Conservation (phyloP, 2,329 filamentous ascomycete genomes). For the Epichloe sp. region DNA sequence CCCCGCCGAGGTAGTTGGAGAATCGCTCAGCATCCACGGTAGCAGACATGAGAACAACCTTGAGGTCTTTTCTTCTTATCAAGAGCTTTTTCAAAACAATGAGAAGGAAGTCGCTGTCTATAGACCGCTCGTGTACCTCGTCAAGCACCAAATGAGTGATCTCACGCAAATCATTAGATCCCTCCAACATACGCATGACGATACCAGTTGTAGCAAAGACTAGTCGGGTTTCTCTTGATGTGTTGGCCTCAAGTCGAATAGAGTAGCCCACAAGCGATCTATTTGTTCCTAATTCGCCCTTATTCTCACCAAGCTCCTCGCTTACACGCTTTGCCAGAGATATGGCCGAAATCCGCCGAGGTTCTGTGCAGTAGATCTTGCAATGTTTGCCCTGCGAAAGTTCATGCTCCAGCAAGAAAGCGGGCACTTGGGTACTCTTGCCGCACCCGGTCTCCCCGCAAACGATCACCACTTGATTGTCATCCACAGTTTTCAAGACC, state of each 20-base stretch:
- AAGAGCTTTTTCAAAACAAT: constrained; percentile 83
- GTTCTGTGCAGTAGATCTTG: constrained; percentile 93
- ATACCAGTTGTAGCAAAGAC: constrained; percentile 87
- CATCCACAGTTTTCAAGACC: constrained; percentile 64
- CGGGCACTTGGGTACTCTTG: constrained; percentile 95
- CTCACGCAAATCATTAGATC: constrained; percentile 71
- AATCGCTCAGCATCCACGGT: constrained; percentile 90
- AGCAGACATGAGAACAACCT: constrained; percentile 93
- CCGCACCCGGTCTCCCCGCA: constrained; percentile 96
- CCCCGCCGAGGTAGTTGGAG: constrained; percentile 73
- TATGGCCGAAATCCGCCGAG: constrained; percentile 88
- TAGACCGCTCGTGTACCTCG: constrained; percentile 91
- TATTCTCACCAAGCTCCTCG: constrained; percentile 81
- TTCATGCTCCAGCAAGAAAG: constrained; percentile 84
- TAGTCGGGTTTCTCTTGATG: constrained; percentile 65
- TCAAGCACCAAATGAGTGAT: constrained; percentile 94
- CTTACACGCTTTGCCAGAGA: constrained; percentile 87
- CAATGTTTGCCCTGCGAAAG: constrained; percentile 67
- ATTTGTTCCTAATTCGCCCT: constrained; percentile 66
- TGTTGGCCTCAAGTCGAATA: constrained; percentile 83
- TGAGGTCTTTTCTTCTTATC: constrained; percentile 63
- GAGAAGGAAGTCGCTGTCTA: constrained; percentile 91
- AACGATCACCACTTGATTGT: constrained; percentile 77
- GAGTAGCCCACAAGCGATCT: constrained; percentile 88
- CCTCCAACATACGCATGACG: constrained; percentile 95